A percentile compares a stretch with the other conserved stretches of the same genome.
phyloP scores from a whole-genome alignment of 2,329 filamentous ascomycete species.

The Emydomyces testavorans region DNA sequence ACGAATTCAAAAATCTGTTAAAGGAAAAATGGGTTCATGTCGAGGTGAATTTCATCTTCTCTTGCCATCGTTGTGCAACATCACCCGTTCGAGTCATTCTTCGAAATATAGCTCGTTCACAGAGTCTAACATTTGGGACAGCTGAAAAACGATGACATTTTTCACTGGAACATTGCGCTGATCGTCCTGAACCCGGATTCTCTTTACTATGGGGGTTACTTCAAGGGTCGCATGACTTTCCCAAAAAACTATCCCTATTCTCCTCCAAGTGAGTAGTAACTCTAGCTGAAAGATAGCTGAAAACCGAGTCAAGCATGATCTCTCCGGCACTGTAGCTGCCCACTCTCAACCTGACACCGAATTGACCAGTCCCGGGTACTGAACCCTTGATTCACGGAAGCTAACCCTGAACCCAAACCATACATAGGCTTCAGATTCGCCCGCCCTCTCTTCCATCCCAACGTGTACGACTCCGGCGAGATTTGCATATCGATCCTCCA shows the following conservation, averaged over 20 bases:
- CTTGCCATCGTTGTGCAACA: neutral
- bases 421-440: slow-evolving; percentile 66
- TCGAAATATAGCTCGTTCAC: neutral
- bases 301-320: too few relatives aligned
- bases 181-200: slow-evolving; percentile 91
- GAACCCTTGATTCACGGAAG: neutral
- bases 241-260: slow-evolving; percentile 78
- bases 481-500: slow-evolving; percentile 97
- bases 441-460: slow-evolving; percentile 74
- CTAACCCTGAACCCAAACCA: slow-evolving; percentile 1
- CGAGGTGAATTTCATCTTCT: slow-evolving; percentile 48
- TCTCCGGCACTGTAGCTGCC: too few relatives aligned
- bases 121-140: slow-evolving; percentile 26
- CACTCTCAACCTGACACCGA: too few relatives aligned
- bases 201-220: slow-evolving; percentile 83
- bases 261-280: slow-evolving; percentile 50
- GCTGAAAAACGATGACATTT: slow-evolving; percentile 70
- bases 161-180: slow-evolving; percentile 76
- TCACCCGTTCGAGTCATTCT: neutral
- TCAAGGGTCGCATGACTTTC: slow-evolving; percentile 81
- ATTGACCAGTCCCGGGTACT: too few relatives aligned
- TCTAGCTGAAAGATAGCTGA: neutral
- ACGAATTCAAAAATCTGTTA: slow-evolving; percentile 66
- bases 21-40: slow-evolving; percentile 94
- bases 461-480: slow-evolving; percentile 81